These are phyloP conservation scores for Dactylella cylindrospora DNA, from an alignment of 2,329 filamentous ascomycete genomes.

Conservation along the genomic window DNA sequence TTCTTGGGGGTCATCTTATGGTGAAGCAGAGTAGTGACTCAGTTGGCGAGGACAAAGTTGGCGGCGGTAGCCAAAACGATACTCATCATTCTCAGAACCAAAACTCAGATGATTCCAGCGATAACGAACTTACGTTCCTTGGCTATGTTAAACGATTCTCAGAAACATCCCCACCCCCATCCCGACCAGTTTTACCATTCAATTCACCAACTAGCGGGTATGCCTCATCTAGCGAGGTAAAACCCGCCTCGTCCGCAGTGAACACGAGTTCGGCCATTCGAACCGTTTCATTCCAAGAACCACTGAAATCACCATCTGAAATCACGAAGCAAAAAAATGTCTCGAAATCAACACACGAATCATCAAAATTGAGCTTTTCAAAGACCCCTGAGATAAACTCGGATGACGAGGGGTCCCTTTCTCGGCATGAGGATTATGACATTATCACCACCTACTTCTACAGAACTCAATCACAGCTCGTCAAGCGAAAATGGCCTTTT, in stretches of 20 bases:
- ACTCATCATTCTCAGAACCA: too few species aligned
- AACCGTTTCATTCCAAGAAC: constrained; percentile 12
- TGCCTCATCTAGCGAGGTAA: background rate
- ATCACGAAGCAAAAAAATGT: too few species aligned
- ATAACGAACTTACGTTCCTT: constrained; percentile 36
- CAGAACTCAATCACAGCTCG: constrained; percentile 12
- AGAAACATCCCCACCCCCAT: constrained; percentile 10
- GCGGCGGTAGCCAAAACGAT: too few species aligned
- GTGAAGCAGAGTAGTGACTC: too few species aligned
- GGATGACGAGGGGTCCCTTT: too few species aligned
- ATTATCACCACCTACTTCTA: constrained; percentile 37
- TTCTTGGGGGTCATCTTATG: too few species aligned
- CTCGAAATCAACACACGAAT: too few species aligned
- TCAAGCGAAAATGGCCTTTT: constrained; percentile 36
- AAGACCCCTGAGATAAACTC: too few species aligned
- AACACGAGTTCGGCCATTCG: background rate
- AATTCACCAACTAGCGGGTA: background rate
- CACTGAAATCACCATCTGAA: background rate
- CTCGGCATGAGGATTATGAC: constrained; percentile 18
- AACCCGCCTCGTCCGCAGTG: background rate
- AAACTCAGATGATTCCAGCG: constrained; percentile 19
- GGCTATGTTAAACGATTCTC: constrained; percentile 31
- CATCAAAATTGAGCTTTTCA: too few species aligned
- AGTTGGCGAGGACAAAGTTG: too few species aligned
- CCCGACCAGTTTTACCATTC: background rate